These are phyloP conservation scores for Backusella australiensis DNA, from an alignment of 192 early-diverging fungal species.

Conservation along the genomic window DNA sequence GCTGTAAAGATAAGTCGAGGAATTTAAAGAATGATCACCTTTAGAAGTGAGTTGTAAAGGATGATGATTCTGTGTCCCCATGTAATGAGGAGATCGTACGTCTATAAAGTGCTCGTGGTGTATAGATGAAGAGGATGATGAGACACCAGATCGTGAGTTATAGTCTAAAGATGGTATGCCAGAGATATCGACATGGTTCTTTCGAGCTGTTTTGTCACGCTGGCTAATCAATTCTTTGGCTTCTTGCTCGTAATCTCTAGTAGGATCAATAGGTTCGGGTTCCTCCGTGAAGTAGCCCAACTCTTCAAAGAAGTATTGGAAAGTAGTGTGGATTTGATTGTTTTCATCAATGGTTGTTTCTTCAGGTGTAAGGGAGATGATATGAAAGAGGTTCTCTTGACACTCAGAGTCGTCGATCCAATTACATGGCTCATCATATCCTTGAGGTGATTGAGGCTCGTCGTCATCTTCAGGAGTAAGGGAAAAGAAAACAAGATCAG, in stretches of 20 bases:
- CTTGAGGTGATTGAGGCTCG: not conserved
- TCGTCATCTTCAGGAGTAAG: conserved; percentile 17
- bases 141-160: conserved; percentile 1
- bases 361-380: conserved; percentile 26
- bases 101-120: conserved; percentile 10
- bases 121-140: conserved; percentile 6
- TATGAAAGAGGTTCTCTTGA: conserved; percentile 31
- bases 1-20: conserved; percentile 2
- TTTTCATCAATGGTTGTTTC: conserved; percentile 20
- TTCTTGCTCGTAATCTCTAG: conserved; percentile 23
- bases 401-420: conserved; percentile 27
- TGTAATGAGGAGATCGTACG: conserved; percentile 9
- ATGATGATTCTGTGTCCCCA: not conserved
- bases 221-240: not conserved
- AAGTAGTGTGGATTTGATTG: conserved; percentile 21
- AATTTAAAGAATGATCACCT: conserved; percentile 2
- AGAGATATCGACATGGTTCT: conserved; percentile 9
- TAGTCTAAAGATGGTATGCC: conserved; percentile 7
- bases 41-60: not conserved
- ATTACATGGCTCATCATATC: conserved; percentile 10
- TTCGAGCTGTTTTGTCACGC: not conserved
- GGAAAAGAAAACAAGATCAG: conserved; percentile 9
- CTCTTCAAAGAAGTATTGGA: conserved; percentile 32
- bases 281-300: conserved; percentile 29
- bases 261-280: conserved; percentile 36